These are phyloP conservation scores for Uncinocarpus reesii DNA, from an alignment of 2,329 filamentous ascomycete genomes.

Conservation along the genomic window DNA sequence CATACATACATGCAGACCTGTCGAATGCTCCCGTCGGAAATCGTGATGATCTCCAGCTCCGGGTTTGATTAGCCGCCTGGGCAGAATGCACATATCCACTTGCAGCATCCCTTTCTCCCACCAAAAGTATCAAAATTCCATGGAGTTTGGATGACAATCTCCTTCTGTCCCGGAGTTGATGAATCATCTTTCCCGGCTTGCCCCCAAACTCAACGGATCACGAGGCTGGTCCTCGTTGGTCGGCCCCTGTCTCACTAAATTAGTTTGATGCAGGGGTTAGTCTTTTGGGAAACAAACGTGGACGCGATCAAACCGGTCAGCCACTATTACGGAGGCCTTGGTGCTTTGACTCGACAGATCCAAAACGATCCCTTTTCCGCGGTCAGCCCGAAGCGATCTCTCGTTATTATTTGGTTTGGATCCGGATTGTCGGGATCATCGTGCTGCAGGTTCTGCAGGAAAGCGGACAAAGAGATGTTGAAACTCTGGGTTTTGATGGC, in stretches of 20 bases:
- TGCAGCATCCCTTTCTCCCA: too few species aligned
- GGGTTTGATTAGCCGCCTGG: too few species aligned
- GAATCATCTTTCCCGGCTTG: slow-evolving; percentile 4
- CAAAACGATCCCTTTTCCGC: not conserved
- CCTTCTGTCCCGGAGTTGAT: too few species aligned
- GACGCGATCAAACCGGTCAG: too few species aligned
- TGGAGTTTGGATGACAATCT: not conserved
- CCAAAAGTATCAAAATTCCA: not conserved
- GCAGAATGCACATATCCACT: too few species aligned
- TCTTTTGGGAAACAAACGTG: slow-evolving; percentile 12
- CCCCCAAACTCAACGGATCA: not conserved
- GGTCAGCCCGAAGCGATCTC: not conserved
- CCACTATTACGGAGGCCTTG: not conserved
- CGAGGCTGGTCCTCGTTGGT: slow-evolving; percentile 10
- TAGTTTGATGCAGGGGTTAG: slow-evolving; percentile 10
- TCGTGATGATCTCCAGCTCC: too few species aligned
- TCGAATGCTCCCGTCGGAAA: too few species aligned
- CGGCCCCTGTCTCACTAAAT: slow-evolving; percentile 12
- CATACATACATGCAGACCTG: too few species aligned
- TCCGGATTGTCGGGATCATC: slow-evolving; percentile 9
- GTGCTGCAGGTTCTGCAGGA: not conserved
- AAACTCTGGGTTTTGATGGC: not conserved
- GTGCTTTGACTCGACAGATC: not conserved
- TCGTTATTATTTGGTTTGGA: slow-evolving; percentile 1
- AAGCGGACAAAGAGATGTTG: not conserved